These are phyloP conservation scores for Plasmodium coatneyi DNA, from an alignment of 169 alveolate species.

Conservation along the genomic window DNA sequence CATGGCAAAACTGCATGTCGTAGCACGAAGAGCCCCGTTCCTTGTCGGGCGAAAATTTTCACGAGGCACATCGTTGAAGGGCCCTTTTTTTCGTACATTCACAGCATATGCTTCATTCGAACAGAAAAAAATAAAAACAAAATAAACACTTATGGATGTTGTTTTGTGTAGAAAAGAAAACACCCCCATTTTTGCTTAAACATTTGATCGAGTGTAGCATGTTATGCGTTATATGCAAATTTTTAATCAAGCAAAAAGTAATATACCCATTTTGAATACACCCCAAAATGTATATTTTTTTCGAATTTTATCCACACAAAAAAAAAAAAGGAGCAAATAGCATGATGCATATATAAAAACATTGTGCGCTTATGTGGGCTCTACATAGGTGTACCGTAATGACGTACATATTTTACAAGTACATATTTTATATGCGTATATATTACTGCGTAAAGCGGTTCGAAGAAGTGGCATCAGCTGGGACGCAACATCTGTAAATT, in stretches of 20 bases:
- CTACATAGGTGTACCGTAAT: background rate
- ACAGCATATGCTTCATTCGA: background rate
- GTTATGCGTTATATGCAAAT: background rate
- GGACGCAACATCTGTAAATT: conserved; percentile 1
- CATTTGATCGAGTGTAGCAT: background rate
- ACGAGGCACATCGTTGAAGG: background rate
- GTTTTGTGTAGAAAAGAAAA: background rate
- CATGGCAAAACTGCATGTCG: background rate
- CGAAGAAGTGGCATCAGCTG: background rate
- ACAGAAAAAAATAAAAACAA: background rate
- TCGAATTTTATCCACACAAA: background rate
- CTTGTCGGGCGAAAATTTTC: background rate
- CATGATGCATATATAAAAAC: background rate
- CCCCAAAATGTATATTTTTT: background rate
- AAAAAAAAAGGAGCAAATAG: background rate
- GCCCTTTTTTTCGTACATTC: background rate
- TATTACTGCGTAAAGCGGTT: background rate
- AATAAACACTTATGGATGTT: background rate
- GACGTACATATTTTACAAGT: background rate
- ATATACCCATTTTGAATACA: background rate
- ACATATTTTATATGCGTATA: background rate
- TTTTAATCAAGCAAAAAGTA: background rate
- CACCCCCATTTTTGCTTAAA: background rate
- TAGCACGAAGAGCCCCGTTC: background rate
- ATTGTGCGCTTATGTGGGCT: background rate